Conservation (phyloP, 305 asterid genomes). For the Solanum hybrid region DNA sequence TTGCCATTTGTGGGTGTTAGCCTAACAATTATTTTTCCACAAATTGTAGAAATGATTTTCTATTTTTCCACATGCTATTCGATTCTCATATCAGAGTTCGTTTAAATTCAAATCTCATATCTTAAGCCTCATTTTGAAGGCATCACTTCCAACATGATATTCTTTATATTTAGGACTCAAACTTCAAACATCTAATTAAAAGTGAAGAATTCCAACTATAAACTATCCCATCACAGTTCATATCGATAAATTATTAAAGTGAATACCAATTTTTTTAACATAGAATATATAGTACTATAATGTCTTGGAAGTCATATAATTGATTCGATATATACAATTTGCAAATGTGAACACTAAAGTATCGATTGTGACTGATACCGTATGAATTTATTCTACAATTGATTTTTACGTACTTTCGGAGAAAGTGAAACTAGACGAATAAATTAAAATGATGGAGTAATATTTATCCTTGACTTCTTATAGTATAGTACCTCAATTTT, state of each 20-base stretch:
- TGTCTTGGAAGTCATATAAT: not conserved
- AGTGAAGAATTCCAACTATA: fast-evolving
- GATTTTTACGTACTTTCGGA: not conserved
- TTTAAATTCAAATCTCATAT: not conserved
- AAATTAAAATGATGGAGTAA: not conserved
- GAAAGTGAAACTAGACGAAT: not conserved
- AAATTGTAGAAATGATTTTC: not conserved
- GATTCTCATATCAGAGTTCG: fast-evolving
- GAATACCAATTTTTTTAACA: not conserved
- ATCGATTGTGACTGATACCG: not conserved
- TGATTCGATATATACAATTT: not conserved
- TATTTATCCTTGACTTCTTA: not conserved
- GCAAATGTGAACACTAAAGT: not conserved
- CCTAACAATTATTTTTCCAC: not conserved
- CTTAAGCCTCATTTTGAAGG: not conserved
- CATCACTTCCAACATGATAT: fast-evolving
- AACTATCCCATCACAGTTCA: not conserved
- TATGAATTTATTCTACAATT: not conserved
- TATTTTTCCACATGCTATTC: fast-evolving
- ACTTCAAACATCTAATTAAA: no score
- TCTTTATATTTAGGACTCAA: not conserved
- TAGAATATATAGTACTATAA: not conserved
- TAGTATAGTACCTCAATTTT: not conserved
- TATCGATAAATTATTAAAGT: not conserved
- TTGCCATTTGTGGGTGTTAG: not conserved